Evolutionary conservation across 768 basidiomycete species (phyloP), one percentile per base, ranked within the genome.

Genomic region (Podaxis sp.): DNA sequence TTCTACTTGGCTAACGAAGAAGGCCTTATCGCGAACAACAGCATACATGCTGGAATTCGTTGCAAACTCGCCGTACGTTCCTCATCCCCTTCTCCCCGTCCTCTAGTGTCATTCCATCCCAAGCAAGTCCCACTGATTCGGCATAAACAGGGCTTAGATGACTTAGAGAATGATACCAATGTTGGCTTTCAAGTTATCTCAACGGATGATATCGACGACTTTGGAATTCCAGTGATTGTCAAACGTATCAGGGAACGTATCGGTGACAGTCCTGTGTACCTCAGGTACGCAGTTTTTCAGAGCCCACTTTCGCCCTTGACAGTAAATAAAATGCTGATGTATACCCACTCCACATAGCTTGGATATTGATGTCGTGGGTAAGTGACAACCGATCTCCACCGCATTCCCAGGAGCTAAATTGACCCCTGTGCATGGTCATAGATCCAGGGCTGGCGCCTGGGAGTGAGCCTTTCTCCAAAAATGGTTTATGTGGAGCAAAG

Each of bases 21-120:
- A 69, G 89, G 90, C 1, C 78, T 93, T 42, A 81, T 95, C 61
- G 77, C 84, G 28, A 87, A 90, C 65, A 81, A 82, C 18, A 92
- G 89, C 62, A 84, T 95, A 27, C 94, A 95, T 69, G 94, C 88
- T 7, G 93, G 94, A 3, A 89, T 95, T 62, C 79, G 93, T 47
- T 91, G 89, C 73, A 90, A 90, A 67, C 76, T 95, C 47, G 72
- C 51, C 37, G 73, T 73, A 61, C 47, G 76, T 73, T 65, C 54
- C 47, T 48, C 18, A 21, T 4, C 1, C 40, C 14, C 28, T 9
- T 3, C 40, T 42, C 40, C 40, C 13, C 13, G 1, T 2, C 40
- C 25, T 23, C 47, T 21, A 48, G 27, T 4, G 63, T 62, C 67
- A 25, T 48, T 11, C 25, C 52, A 5, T 71, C 77, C 50, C 32